Evolutionary conservation across 352 stramenopile species (phyloP), one percentile per base, ranked within the genome.

Genomic region (Globisporangium paroecandrum): DNA sequence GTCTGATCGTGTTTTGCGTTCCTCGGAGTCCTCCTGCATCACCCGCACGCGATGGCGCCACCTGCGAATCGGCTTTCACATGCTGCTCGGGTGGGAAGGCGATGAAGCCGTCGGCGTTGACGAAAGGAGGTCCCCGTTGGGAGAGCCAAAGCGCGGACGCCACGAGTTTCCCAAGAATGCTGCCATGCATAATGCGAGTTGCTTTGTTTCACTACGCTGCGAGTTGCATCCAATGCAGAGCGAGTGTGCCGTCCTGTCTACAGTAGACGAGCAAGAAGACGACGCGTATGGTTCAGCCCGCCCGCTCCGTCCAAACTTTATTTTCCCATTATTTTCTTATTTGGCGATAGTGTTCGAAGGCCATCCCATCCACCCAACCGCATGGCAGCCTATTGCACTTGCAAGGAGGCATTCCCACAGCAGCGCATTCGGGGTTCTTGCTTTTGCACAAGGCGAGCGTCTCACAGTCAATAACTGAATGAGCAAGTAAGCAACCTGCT

Each of bases 1-100:
- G 4, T 22, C 36, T 10, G 6, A 10, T 32, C 29, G 29, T 32
- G 29, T 32, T 46, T 18, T 34, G 53, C 53, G 2, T 9, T 58
- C 61, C 46, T 25, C 46, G 36, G 20, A 20, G 12, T 24, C 43
- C 43, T 2, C 43, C 43, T 3, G 18, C 43, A 51, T 8, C 43
- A 24, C 43, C 24, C 43, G 43, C 2, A 24, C 43, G 43, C 43
- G 41, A 18, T 49, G 7, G 41, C 1, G 7, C 41, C 41, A 49
- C 41, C 6, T 6, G 6, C 15, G 41, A 22, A 2, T 49, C 41
- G 8, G 15, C 41, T 49, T n/a, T 25, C 5, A 49, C 54, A 62
- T 72, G 72, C 36, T 59, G 59, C n/a, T 62, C 69, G 2, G 51
- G 57, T 15, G 57, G 58, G 24, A 83, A 82, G 2, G 65, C 66